A percentile compares a stretch with the other conserved stretches of the same genome.
phyloP scores from a whole-genome alignment of 2,329 filamentous ascomycete genomes.

The Geoglossum cookeanum region DNA sequence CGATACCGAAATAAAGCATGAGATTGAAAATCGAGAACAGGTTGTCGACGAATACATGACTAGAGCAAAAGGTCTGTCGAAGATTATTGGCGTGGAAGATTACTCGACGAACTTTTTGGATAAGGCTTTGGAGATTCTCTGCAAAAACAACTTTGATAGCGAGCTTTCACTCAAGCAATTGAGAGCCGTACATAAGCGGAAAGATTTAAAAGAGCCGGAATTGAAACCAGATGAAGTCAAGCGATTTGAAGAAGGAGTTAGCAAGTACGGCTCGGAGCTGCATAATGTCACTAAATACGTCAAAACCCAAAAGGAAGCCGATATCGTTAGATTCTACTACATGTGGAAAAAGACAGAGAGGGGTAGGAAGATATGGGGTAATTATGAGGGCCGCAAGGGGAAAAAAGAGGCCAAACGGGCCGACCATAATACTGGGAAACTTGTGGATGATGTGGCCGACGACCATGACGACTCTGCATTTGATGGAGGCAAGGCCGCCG shows the following conservation, averaged over 20 bases:
- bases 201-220: constrained; percentile 68
- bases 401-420: constrained; percentile 63
- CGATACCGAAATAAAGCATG: constrained; percentile 13
- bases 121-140: constrained; percentile 58
- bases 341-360: constrained; percentile 90
- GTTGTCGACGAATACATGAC: constrained; percentile 62
- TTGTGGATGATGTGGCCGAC: constrained; percentile 84
- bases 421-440: constrained; percentile 50
- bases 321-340: constrained; percentile 87
- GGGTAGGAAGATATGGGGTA: constrained; percentile 78
- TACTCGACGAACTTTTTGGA: constrained; percentile 76
- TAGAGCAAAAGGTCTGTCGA: constrained; percentile 43
- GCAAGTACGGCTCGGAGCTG: constrained; percentile 81
- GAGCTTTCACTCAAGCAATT: constrained; percentile 53
- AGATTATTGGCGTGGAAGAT: constrained; percentile 49
- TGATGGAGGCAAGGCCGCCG: constrained; percentile 64
- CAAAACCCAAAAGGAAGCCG: constrained; percentile 57
- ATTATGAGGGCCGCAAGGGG: constrained; percentile 68
- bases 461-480: constrained; percentile 91
- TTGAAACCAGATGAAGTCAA: constrained; percentile 62
- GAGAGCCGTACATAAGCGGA: constrained; percentile 43
- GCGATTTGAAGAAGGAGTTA: constrained; percentile 79
- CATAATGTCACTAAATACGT: constrained; percentile 68
- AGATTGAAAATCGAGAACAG: constrained; percentile 20
- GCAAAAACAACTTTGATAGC: constrained; percentile 49